phyloP scores from a whole-genome alignment of 495 filamentous ascomycete species.

The Chaetomium cochliodes region DNA sequence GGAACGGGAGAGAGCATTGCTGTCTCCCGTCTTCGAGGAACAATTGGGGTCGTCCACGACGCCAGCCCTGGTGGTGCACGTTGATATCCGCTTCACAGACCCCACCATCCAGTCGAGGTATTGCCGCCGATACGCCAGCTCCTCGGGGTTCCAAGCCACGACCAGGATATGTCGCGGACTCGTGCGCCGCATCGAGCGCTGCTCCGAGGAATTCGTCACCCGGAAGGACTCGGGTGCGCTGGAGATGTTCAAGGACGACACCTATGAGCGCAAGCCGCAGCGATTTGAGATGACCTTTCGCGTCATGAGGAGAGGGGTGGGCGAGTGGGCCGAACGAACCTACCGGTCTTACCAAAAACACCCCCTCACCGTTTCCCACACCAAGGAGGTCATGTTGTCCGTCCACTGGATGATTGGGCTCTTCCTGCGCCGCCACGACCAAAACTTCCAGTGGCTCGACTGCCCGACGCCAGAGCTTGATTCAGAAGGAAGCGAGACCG shows the following conservation, averaged over 20 bases:
- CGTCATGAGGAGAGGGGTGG: constrained; percentile 39
- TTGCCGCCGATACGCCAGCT: constrained; percentile 43
- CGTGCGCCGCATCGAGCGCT: constrained; percentile 48
- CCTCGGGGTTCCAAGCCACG: constrained; percentile 40
- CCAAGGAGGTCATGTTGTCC: constrained; percentile 45
- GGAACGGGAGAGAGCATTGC: constrained; percentile 28
- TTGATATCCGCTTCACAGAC: constrained; percentile 47
- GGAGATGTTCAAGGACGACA: constrained; percentile 38
- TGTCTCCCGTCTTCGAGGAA: constrained; percentile 33
- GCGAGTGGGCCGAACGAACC: constrained; percentile 46
- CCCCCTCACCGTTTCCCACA: constrained; percentile 38
- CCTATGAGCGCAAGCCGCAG: constrained; percentile 40
- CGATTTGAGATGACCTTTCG: constrained; percentile 47
- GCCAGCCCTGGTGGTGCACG: constrained; percentile 38
- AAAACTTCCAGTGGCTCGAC: constrained; percentile 45
- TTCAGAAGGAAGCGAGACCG: constrained; percentile 32
- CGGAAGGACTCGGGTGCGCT: constrained; percentile 48
- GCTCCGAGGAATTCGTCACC: constrained; percentile 48
- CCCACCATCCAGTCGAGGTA: constrained; percentile 42
- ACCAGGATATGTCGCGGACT: constrained; percentile 44
- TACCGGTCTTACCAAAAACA: constrained; percentile 49
- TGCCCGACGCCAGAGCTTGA: constrained; percentile 37
- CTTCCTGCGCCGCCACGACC: constrained; percentile 47
- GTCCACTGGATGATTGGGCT: constrained; percentile 47
- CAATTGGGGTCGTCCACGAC: constrained; percentile 11